These are phyloP conservation scores for Venturiaceae sp. DNA, from an alignment of 2,329 filamentous ascomycete species.

Conservation along the genomic window DNA sequence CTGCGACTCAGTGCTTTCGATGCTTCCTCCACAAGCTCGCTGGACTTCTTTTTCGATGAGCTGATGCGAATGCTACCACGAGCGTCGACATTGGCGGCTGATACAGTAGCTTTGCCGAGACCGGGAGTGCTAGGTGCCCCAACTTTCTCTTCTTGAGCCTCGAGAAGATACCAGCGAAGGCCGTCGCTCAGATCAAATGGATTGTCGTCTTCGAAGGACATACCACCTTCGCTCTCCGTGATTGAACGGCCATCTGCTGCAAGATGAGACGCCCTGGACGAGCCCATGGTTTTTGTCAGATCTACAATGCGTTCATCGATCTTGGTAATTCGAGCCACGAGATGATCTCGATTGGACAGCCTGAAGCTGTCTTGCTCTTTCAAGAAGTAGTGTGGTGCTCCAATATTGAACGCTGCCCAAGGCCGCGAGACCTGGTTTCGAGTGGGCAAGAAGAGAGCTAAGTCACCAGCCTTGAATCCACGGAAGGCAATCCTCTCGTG, in stretches of 20 bases:
- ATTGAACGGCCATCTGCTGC: conserved; percentile 34
- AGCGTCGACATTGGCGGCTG: conserved; percentile 77
- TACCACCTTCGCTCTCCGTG: conserved; percentile 43
- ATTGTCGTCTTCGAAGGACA: conserved; percentile 75
- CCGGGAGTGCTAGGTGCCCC: conserved; percentile 84
- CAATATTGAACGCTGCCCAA: conserved; percentile 98
- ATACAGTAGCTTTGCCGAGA: conserved; percentile 82
- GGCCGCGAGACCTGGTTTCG: conserved; percentile 88
- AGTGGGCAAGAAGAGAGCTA: conserved; percentile 89
- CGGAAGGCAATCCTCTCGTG: conserved; percentile 95
- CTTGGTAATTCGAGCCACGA: conserved; percentile 86
- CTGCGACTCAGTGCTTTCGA: conserved; percentile 60
- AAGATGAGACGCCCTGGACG: conserved; percentile 23
- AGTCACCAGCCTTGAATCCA: conserved; percentile 91
- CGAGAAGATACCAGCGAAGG: conserved; percentile 89
- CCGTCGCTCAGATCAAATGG: conserved; percentile 95
- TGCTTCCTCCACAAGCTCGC: conserved; percentile 31
- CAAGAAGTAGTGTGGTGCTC: conserved; percentile 93
- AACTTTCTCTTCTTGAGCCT: conserved; percentile 86
- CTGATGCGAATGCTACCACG: conserved; percentile 51
- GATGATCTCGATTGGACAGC: conserved; percentile 78
- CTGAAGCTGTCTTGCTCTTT: conserved; percentile 86
- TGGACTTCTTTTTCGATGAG: conserved; percentile 26
- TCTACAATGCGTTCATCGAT: conserved; percentile 92
- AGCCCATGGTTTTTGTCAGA: conserved; percentile 66